Percentiles rank a stretch among this genome's conserved stretches.
Evolutionary conservation across 345 rosid species (phyloP).

Genomic region (Euphorbia lathyris): DNA sequence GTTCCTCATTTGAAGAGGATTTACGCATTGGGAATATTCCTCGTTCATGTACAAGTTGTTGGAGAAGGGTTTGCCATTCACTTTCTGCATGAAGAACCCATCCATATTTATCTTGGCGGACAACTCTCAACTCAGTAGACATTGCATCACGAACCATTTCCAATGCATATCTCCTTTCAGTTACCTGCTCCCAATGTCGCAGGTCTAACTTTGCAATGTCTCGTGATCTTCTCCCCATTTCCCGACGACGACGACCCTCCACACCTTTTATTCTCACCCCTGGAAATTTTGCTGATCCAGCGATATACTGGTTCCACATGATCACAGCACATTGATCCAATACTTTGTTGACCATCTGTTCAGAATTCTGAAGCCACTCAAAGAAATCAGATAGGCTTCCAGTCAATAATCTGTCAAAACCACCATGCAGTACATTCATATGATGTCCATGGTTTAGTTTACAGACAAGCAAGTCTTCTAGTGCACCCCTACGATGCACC

Average conservation of each 20-base stretch:
- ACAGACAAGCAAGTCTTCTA: conserved; percentile 89
- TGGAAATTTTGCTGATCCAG: conserved; percentile 93
- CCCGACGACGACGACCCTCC: conserved; percentile 93
- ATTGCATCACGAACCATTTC: conserved; percentile 91
- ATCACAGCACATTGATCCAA: conserved; percentile 95
- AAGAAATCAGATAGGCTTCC: conserved; percentile 68
- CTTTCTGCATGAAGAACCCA: conserved; percentile 99
- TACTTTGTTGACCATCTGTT: conserved; percentile 71
- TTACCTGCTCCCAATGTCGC: conserved; percentile 92
- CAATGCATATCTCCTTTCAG: conserved; percentile 92
- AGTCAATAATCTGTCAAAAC: conserved; percentile 89
- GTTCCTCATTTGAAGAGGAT: conserved; percentile 54
- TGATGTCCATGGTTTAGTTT: conserved; percentile 84
- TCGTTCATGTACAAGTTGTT: conserved; percentile 95
- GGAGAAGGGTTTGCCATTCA: conserved; percentile 96
- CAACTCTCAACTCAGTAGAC: conserved; percentile 98
- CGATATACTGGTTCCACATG: conserved; percentile 93
- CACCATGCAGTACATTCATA: conserved; percentile 83
- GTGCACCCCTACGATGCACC: conserved; percentile 82
- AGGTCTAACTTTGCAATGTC: conserved; percentile 74
- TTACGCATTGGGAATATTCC: conserved; percentile 87
- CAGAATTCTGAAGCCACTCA: conserved; percentile 85
- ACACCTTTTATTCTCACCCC: conserved; percentile 90
- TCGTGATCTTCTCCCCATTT: conserved; percentile 85
- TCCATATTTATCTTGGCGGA: conserved; percentile 98